These are phyloP conservation scores for Dendrobium nobile DNA, from an alignment of 106 monocot species.

Conservation along the genomic window DNA sequence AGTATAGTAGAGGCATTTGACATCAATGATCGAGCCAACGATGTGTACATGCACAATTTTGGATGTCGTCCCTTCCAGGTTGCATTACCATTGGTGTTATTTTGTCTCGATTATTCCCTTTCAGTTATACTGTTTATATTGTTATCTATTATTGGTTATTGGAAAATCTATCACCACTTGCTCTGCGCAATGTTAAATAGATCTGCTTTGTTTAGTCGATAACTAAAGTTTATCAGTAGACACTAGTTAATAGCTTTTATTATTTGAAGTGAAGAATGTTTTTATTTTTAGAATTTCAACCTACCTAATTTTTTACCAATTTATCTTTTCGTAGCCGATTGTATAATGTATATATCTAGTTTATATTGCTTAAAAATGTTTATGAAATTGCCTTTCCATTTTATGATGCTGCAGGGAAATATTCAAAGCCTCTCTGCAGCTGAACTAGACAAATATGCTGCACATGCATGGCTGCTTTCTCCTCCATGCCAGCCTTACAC, in stretches of 20 bases:
- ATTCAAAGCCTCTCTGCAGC: slow-evolving; percentile 72
- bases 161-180: background rate
- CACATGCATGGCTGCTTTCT: slow-evolving; percentile 92
- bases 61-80: slow-evolving; percentile 89
- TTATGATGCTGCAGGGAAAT: slow-evolving; percentile 51
- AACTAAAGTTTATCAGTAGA: background rate
- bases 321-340: background rate
- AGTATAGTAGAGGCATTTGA: slow-evolving; percentile 81
- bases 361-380: background rate
- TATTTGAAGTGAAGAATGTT: slow-evolving; percentile 1
- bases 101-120: background rate
- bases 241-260: background rate
- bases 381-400: background rate
- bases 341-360: background rate
- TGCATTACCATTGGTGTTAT: background rate
- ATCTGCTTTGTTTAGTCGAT: background rate
- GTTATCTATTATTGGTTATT: background rate
- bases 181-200: background rate
- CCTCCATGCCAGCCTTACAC: slow-evolving; percentile 99
- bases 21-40: slow-evolving; percentile 80
- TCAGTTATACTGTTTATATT: background rate
- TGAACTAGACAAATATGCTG: slow-evolving; percentile 69
- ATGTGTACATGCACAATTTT: slow-evolving; percentile 82
- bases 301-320: background rate
- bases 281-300: background rate